Evolutionary conservation across 352 stramenopile species (phyloP).

Genomic region (Globisporangium alternatum): DNA sequence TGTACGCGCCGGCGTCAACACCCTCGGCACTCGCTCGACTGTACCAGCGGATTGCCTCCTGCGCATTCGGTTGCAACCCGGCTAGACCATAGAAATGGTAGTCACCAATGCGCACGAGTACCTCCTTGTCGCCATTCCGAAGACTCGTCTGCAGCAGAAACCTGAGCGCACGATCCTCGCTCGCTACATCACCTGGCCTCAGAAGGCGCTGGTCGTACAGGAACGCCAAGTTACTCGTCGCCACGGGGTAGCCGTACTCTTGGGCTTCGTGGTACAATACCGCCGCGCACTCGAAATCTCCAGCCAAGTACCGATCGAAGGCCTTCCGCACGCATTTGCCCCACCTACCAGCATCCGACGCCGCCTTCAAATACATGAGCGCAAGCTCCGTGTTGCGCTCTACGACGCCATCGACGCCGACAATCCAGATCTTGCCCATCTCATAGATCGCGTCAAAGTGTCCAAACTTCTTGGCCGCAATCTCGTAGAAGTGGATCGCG

Average conservation of each 20-base stretch:
- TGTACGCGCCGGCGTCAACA: conserved; percentile 58
- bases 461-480: conserved; percentile 67
- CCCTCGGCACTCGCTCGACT: conserved; percentile 64
- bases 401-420: conserved; percentile 27
- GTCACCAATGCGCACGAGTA: conserved; percentile 68
- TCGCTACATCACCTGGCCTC: conserved; percentile 14
- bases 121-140: conserved; percentile 52
- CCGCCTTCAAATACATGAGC: conserved; percentile 52
- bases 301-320: conserved; percentile 58
- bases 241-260: conserved; percentile 57
- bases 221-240: conserved; percentile 74
- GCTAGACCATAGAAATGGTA: conserved; percentile 72
- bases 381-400: conserved; percentile 25
- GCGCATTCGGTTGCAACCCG: conserved; percentile 28
- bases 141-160: conserved; percentile 37
- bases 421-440: conserved; percentile 58
- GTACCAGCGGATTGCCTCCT: conserved; percentile 61
- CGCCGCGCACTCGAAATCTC: conserved; percentile 41
- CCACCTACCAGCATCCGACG: conserved; percentile 65
- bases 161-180: conserved; percentile 32
- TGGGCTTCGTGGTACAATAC: conserved; percentile 64
- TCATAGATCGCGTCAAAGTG: conserved; percentile 85
- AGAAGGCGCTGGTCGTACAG: conserved; percentile 65
- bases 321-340: conserved; percentile 43
- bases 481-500: conserved; percentile 60